Evolutionary conservation across 2,329 filamentous ascomycete species (phyloP).

Genomic region (Aspergillus ibericus): DNA sequence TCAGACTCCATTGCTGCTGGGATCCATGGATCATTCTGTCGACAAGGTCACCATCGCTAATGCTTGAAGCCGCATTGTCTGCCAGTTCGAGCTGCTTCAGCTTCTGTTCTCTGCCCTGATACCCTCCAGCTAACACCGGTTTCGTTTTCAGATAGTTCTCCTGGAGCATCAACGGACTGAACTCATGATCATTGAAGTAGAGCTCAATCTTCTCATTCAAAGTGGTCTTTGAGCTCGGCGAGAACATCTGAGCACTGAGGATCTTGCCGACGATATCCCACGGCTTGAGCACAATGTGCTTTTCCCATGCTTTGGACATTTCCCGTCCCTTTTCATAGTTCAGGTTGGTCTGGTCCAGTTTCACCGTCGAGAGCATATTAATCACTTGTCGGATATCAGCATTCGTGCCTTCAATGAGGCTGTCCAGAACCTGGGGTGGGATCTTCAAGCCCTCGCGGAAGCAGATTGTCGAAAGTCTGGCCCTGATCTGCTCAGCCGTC

Average conservation of each 20-base stretch:
- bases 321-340: conserved; percentile 82
- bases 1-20: conserved; percentile 97
- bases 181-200: conserved; percentile 99
- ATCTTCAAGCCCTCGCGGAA: conserved; percentile 88
- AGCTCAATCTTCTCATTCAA: conserved; percentile 98
- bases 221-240: conserved; percentile 76
- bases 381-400: conserved; percentile 97
- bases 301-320: conserved; percentile 98
- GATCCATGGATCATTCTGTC: conserved; percentile 98
- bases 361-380: conserved; percentile 96
- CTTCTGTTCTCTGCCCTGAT: conserved; percentile 66
- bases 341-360: conserved; percentile 78
- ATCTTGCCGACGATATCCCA: conserved; percentile 98
- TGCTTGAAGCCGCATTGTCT: conserved; percentile 88
- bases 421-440: conserved; percentile 78
- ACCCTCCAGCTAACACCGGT: conserved; percentile 65
- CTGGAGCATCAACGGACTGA: conserved; percentile 95
- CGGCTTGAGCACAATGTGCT: conserved; percentile 92
- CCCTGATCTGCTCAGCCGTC: conserved; percentile 85
- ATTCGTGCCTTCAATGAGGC: conserved; percentile 90
- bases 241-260: conserved; percentile 82
- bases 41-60: conserved; percentile 93
- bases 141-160: conserved; percentile 92
- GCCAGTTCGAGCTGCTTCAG: conserved; percentile 83
- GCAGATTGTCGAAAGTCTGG: conserved; percentile 91